Conservation (phyloP, 163 green algal genomes). For the Chlorella variabilis region DNA sequence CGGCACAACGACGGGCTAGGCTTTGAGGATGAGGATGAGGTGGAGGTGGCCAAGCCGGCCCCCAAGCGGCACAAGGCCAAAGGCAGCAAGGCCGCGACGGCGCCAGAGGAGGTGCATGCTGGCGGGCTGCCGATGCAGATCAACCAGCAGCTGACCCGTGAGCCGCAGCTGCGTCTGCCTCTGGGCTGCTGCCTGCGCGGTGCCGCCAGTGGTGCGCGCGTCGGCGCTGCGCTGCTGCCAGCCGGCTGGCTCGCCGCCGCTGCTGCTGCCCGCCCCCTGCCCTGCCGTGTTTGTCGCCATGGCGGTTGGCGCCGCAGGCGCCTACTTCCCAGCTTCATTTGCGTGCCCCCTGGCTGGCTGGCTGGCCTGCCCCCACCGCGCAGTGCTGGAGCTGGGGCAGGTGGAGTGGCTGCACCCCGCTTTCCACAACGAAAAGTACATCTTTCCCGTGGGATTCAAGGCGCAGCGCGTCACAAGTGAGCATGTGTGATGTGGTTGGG, state of each 20-base stretch:
- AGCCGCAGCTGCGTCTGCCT: not conserved
- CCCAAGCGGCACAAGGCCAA: slow-evolving; percentile 12
- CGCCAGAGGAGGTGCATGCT: not conserved
- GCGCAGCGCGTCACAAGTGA: slow-evolving; percentile 29
- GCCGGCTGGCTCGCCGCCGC: too few relatives aligned
- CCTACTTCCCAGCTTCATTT: too few relatives aligned
- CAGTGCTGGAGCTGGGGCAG: slow-evolving; percentile 63
- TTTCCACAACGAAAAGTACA: slow-evolving; percentile 76
- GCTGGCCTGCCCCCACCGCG: too few relatives aligned
- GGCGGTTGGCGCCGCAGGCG: too few relatives aligned
- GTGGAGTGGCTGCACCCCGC: slow-evolving; percentile 73
- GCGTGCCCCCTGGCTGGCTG: too few relatives aligned
- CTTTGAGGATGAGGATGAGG: slow-evolving; percentile 23
- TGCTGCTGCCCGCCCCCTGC: too few relatives aligned
- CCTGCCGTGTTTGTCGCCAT: too few relatives aligned
- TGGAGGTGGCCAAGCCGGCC: not conserved
- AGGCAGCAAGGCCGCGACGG: not conserved
- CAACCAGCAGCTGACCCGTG: slow-evolving; percentile 10
- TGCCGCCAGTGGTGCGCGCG: too few relatives aligned
- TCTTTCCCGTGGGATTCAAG: slow-evolving; percentile 72
- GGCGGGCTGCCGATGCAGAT: not conserved
- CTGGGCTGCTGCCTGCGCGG: not conserved
- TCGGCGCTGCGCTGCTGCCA: not conserved
- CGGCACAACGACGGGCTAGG: slow-evolving; percentile 67
- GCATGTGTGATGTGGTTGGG: too few relatives aligned